Percentiles rank a stretch among this genome's conserved stretches.
Evolutionary conservation across 1,139 yeast species (phyloP).

Genomic region (Lodderomyces parapsilosis): DNA sequence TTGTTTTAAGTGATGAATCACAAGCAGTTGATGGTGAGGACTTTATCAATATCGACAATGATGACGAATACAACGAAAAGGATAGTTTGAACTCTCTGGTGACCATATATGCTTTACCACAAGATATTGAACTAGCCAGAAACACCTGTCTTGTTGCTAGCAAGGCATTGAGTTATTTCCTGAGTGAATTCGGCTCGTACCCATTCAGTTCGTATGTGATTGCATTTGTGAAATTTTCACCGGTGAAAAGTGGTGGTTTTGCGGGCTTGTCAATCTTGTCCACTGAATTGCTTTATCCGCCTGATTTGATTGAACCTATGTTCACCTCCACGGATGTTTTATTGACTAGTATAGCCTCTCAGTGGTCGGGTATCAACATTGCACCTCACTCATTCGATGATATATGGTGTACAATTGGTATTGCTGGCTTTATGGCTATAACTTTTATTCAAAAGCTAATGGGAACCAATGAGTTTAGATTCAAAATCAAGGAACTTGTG

Average conservation of each 20-base stretch:
- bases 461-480: conserved; percentile 84
- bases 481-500: conserved; percentile 60
- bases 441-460: conserved; percentile 67
- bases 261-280: conserved; percentile 77
- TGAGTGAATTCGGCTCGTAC: conserved; percentile 88
- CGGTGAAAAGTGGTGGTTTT: conserved; percentile 42
- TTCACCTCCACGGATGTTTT: conserved; percentile 66
- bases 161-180: conserved; percentile 78
- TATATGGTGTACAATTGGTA: conserved; percentile 90
- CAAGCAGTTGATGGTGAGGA: conserved; percentile 29
- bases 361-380: conserved; percentile 93
- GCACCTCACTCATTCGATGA: conserved; percentile 80
- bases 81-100: conserved; percentile 42
- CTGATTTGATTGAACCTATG: conserved; percentile 77
- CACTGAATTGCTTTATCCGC: conserved; percentile 68
- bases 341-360: conserved; percentile 73
- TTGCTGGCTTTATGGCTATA: conserved; percentile 79
- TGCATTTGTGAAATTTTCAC: conserved; percentile 65
- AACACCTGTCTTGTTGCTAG: conserved; percentile 77
- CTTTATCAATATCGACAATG: not conserved
- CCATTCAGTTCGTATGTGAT: conserved; percentile 84
- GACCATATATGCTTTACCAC: conserved; percentile 57
- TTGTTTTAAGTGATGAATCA: conserved; percentile 42
- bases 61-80: conserved; percentile 7
- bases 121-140: conserved; percentile 55